Evolutionary conservation across 805 yeast genomes (phyloP), one percentile per base, ranked within the genome.

Genomic region (Schizosaccharomyces cryophilus): DNA sequence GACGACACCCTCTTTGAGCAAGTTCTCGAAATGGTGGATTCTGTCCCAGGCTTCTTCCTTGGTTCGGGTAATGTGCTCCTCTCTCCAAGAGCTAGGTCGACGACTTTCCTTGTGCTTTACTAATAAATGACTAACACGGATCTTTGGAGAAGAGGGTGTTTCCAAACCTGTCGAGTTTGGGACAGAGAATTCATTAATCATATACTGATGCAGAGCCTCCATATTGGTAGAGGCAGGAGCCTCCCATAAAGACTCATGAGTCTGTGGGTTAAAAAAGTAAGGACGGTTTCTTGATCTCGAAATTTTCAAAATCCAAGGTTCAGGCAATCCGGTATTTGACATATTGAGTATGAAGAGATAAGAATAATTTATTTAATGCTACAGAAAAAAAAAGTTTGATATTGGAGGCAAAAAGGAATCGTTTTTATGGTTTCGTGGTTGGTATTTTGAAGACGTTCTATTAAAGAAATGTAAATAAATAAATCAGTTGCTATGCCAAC

Each of bases 51-150:
- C 95, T 66, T 88, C 95, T 63, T 87, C 95, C 70, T 88, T 84
- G 9, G 85, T 70, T 60, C 87, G 75, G 0, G 95, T 83, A 65
- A 90, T 85, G 47, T 80, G 77, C 29, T 81, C 83, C 42, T 79
- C 78, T 70, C 87, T 85, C 94, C 96, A 93, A 26, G 95, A 86
- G 13, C 88, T 80, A 6, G 98, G 97, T 66, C 95, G 81, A 65
- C 98, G 79, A 17, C 89, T 82, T 61, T 80, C 90, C 58, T 72
- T 74, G 71, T 89, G 95, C 70, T 93, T 93, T 64, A 90, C 77
- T 59, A 93, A 75, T 58, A 93, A 73, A 69, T 93, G 98, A 61
- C 84, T 77, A 19, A 85, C 89, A 63, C 90, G 78, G 26, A 93
- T 82, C 66, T 85, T 81, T 65, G 71, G 62, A 67, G 65, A 58